phyloP scores from a whole-genome alignment of 2,329 filamentous ascomycete species.

The Ceratocystis alfenasii region DNA sequence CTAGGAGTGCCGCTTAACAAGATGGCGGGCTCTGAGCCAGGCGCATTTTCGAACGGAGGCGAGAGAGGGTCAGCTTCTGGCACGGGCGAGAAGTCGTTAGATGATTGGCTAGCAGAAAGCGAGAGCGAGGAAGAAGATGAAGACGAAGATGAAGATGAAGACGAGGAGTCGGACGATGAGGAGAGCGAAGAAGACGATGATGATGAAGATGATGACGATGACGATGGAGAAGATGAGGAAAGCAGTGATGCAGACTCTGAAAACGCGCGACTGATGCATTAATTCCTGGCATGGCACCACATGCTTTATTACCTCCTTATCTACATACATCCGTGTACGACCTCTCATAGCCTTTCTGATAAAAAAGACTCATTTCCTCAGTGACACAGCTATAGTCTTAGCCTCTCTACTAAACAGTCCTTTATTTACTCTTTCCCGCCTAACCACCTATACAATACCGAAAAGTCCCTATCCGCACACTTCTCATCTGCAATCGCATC shows the following conservation, averaged over 20 bases:
- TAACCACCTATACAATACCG: conserved; percentile 65
- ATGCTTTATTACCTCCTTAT: not conserved
- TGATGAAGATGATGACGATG: conserved; percentile 37
- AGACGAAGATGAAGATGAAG: conserved; percentile 37
- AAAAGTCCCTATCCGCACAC: conserved; percentile 64
- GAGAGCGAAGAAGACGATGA: conserved; percentile 41
- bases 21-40: not conserved
- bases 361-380: not conserved
- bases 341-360: not conserved
- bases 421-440: conserved; percentile 37
- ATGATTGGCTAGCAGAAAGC: conserved; percentile 81
- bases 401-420: not conserved
- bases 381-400: too few species aligned
- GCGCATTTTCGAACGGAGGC: not conserved
- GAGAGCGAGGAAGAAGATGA: conserved; percentile 47
- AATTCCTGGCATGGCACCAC: conserved; percentile 22
- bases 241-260: conserved; percentile 38
- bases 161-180: conserved; percentile 41
- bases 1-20: conserved; percentile 27
- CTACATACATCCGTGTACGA: conserved; percentile 5
- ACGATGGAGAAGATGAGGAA: conserved; percentile 36
- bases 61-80: conserved; percentile 33
- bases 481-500: conserved; percentile 47
- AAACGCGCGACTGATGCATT: conserved; percentile 35
- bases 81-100: conserved; percentile 61